Base-by-base conservation (phyloP, 2,329 filamentous ascomycete species). In the Phoma sp. region DNA sequence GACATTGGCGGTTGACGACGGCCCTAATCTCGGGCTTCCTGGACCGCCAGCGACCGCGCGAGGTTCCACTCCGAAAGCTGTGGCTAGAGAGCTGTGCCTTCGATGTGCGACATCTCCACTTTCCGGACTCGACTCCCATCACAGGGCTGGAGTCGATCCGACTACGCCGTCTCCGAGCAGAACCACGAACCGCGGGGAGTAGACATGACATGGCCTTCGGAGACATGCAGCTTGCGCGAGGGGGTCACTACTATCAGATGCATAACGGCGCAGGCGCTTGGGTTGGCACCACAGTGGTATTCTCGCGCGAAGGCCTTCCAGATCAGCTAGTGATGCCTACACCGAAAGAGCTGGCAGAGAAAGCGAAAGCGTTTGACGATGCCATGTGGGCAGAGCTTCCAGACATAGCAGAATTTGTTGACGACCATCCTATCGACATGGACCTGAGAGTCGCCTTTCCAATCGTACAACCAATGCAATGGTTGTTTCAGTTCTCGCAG, bases 11-110 rank as follows among this genome's bases (percentile, higher is more conserved):
- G 32, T 55, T 81, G 10, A 76, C 74, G 2, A 73, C 73, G 24
- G 71, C 64, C 5, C 65, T 81, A 10, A 37, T 81, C 8, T 59
- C 73, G 2, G 74, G 74, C 25, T 75, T 81, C 55, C 71, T 81
- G 25, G 69, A 77, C 38, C 62, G 64, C 13, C 21, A 50, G 2
- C 61, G 74, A 17, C 57, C 65, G 10, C 67, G 67, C 2, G 58
- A 58, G 17, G 58, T 67, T 7, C 71, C 71, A 2, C 54, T 81
- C 13, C 70, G 74, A 10, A 75, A 69, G 46, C 69, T 81, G 5
- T 81, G 79, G 79, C 65, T 81, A 4, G 79, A 81, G 49, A 79
- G 74, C 47, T 78, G 76, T 52, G 74, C 72, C 15, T 65, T 69
- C 9, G 68, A 70, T 5, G 67, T 69, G 1, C 46, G 61, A 12